Evolutionary conservation across 2,329 filamentous ascomycete species (phyloP).

Genomic region (Cordyceps tenuipes): DNA sequence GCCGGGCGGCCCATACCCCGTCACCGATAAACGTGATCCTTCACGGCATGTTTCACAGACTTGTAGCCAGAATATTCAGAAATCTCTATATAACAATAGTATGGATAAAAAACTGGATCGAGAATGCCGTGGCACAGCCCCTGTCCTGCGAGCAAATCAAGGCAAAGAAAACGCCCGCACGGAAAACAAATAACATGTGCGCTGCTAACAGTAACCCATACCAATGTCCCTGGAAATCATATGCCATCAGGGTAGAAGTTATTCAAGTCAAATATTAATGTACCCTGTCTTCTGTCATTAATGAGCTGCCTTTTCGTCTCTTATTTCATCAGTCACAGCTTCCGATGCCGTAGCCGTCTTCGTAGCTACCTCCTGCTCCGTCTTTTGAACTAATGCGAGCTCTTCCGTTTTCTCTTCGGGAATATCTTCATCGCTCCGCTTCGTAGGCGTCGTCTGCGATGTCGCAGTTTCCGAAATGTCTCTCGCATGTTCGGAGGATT

Average conservation of each 20-base stretch:
- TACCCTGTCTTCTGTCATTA: neutral
- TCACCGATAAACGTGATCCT: no score
- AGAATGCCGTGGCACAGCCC: no score
- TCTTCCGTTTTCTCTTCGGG: neutral
- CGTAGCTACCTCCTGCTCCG: neutral
- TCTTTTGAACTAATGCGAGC: neutral
- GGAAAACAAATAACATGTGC: neutral
- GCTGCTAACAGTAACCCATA: neutral
- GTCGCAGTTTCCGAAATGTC: neutral
- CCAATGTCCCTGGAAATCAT: neutral
- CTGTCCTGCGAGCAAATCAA: neutral
- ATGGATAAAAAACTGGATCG: no score
- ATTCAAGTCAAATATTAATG: neutral
- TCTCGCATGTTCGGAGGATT: conserved; percentile 15
- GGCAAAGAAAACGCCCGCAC: conserved; percentile 3
- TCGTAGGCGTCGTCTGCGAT: neutral
- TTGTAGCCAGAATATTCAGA: neutral
- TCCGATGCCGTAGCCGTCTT: neutral
- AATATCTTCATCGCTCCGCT: neutral
- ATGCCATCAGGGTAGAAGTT: neutral
- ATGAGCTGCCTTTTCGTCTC: neutral
- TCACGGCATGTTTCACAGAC: no score
- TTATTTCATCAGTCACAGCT: neutral
- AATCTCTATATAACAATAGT: neutral
- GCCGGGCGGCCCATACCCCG: no score